Evolutionary conservation across 2,329 filamentous ascomycete genomes (phyloP).

Genomic region (Lithohypha guttulata): DNA sequence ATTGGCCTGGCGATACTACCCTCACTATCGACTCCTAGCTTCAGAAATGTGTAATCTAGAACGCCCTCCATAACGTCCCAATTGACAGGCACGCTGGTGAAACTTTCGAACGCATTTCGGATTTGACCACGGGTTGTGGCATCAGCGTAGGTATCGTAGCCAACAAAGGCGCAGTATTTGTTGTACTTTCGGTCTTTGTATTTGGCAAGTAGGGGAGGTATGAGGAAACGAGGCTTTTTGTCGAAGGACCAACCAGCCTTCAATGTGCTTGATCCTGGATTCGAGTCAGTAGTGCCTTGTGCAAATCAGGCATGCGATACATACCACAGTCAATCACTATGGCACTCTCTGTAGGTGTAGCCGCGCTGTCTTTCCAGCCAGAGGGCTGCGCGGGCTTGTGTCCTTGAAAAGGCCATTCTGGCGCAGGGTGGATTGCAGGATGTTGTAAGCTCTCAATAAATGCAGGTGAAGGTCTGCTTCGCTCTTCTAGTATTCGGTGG

Average conservation of each 20-base stretch:
- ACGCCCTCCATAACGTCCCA: constrained; percentile 97
- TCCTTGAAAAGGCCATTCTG: constrained; percentile 52
- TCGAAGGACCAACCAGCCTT: constrained; percentile 97
- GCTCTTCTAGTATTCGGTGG: constrained; percentile 28
- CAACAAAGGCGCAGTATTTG: constrained; percentile 85
- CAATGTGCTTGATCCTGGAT: constrained; percentile 68
- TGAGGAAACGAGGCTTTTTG: constrained; percentile 61
- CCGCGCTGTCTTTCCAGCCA: constrained; percentile 59
- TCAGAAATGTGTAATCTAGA: constrained; percentile 88
- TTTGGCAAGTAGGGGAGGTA: constrained; percentile 86
- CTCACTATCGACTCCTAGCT: constrained; percentile 69
- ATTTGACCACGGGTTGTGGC: constrained; percentile 85
- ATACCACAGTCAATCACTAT: constrained; percentile 98
- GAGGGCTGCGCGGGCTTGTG: constrained; percentile 50
- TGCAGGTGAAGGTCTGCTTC: constrained; percentile 32
- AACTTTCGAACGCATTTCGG: constrained; percentile 80
- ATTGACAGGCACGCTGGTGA: constrained; percentile 84
- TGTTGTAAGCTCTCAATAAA: constrained; percentile 43
- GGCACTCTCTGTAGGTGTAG: constrained; percentile 51
- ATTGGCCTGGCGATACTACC: constrained; percentile 74
- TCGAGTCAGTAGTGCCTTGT: constrained; percentile 1
- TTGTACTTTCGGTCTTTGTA: constrained; percentile 90
- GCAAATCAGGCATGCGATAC: too few relatives aligned
- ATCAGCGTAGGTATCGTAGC: constrained; percentile 86
- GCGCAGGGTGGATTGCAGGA: constrained; percentile 42